Percentiles rank a stretch among this genome's conserved stretches.
These are phyloP conservation scores for Calocybe gambosa DNA, from an alignment of 1,284 basidiomycete species.

Conservation along the genomic window DNA sequence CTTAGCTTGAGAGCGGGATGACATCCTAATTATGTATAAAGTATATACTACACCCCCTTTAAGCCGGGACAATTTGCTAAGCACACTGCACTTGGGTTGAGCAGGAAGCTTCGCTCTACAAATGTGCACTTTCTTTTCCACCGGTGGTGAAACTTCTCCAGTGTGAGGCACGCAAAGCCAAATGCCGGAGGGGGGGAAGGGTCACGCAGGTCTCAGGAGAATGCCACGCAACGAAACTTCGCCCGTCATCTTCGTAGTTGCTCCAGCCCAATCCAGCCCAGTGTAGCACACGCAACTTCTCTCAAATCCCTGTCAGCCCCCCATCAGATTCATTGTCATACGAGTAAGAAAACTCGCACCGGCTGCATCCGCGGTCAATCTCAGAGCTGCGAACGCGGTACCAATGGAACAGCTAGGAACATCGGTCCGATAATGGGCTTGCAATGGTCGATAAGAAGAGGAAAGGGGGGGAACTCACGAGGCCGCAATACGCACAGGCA, in stretches of 20 bases:
- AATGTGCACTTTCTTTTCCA: background rate
- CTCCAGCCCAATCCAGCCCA: background rate
- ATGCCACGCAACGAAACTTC: background rate
- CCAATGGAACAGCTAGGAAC: background rate
- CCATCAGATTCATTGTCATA: background rate
- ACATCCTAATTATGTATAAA: background rate
- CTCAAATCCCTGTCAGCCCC: background rate
- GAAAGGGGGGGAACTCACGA: background rate
- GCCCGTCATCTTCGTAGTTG: background rate
- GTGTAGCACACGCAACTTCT: background rate
- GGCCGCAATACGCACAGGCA: background rate
- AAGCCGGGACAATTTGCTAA: background rate
- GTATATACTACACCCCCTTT: background rate
- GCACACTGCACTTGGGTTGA: background rate
- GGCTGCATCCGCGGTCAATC: background rate
- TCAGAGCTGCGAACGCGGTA: background rate
- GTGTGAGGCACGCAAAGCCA: background rate
- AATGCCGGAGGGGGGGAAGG: background rate
- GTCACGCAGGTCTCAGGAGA: background rate
- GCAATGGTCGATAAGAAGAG: background rate
- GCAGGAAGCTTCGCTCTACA: background rate
- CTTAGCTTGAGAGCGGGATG: background rate
- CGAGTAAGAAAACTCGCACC: background rate
- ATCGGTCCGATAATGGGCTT: background rate
- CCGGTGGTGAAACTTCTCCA: background rate